Evolutionary conservation across 2,329 filamentous ascomycete species (phyloP), one percentile per base, ranked within the genome.

Genomic region (Zalaria sp.): DNA sequence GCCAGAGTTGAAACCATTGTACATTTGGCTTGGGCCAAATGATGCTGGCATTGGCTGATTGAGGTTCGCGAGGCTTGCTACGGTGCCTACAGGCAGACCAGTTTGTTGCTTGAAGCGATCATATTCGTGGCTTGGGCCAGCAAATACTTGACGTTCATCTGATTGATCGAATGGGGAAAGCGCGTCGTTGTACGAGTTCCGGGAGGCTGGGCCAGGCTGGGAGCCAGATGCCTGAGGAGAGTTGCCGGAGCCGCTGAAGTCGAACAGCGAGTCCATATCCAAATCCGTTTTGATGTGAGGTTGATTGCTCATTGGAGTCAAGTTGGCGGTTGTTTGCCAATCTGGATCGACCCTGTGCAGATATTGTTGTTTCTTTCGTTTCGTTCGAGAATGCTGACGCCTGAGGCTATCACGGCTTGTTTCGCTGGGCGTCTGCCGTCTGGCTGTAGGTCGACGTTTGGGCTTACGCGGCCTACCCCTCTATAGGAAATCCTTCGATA

Each of bases 101-200:
- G 91, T 95, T 68, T 95, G 88, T 60, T 98, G 91, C 66, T 86
- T 84, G 68, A 95, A 93, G 57, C 85, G 79, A 55, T 87, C 84
- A 69, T 96, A 96, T 64, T 93, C 85, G 66, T 95, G 88, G 62
- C 86, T 94, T 5, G 91, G 89, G 35, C 57, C 57, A 47, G 52
- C 56, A 53, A 59, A 61, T 27, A 43, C 43, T 42, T 59, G 57
- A 10, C 50, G 53, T 43, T 61, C 57, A 46, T 62, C 57, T 10
- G 43, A 31, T 37, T 54, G 49, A 40, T 58, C 59, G 45, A 56
- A 59, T 28, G 57, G 55, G 34, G 49, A 45, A 34, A 44, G 42
- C 32, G 47, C 49, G 39, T 54, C 52, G 43, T 49, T 46, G 39
- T 49, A 51, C 40, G 47, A 26, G 31, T 39, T 37, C 44, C 48